Evolutionary conservation across 176 grass and related monocot species (phyloP).

Genomic region (Phoenix dactylifera): DNA sequence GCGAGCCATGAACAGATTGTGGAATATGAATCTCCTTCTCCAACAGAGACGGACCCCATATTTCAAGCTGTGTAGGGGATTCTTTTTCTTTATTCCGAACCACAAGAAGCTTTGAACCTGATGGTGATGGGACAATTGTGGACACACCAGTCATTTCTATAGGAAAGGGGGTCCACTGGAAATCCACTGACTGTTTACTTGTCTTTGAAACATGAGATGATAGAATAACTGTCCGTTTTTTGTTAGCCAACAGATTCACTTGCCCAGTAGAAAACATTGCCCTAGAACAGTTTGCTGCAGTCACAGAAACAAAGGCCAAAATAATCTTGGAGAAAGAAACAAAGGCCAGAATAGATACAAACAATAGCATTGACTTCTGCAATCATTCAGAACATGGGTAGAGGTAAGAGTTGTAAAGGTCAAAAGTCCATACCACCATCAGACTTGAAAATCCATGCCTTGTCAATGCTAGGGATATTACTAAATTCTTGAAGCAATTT

Average conservation of each 20-base stretch:
- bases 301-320: conserved; percentile 6
- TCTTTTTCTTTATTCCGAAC: conserved; percentile 71
- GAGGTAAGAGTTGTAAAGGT: not conserved
- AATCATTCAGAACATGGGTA: not conserved
- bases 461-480: conserved; percentile 54
- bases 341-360: not conserved
- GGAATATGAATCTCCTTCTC: conserved; percentile 80
- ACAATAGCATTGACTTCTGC: conserved; percentile 3
- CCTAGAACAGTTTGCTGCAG: conserved; percentile 44
- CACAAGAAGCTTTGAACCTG: conserved; percentile 64
- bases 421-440: conserved; percentile 32
- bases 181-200: conserved; percentile 37
- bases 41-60: conserved; percentile 52
- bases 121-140: conserved; percentile 64
- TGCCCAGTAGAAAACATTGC: conserved; percentile 61
- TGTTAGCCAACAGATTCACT: conserved; percentile 62
- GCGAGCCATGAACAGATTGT: conserved; percentile 68
- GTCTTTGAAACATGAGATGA: conserved; percentile 63
- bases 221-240: conserved; percentile 46
- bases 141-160: conserved; percentile 72
- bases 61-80: conserved; percentile 71
- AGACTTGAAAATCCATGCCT: conserved; percentile 80
- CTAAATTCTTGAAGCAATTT: conserved; percentile 70
- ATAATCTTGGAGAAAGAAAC: not conserved
- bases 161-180: conserved; percentile 82